Base-by-base conservation (phyloP, 208 protist species). In the Endotrypanum monterogeii region DNA sequence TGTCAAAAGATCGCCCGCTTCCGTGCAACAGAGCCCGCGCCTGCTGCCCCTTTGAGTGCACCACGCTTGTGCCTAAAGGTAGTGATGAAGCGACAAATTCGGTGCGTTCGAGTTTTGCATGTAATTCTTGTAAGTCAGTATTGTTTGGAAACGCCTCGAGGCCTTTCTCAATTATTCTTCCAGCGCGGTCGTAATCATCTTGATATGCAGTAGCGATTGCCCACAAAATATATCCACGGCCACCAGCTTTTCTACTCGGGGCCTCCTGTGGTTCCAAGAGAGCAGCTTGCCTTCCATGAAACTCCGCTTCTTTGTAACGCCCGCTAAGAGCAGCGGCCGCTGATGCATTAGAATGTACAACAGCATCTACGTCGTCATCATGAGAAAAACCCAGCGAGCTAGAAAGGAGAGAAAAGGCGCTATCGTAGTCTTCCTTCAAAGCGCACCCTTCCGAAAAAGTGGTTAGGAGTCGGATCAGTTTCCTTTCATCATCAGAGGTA, bases 131-230 rank as follows among this genome's bases (percentile, higher is more conserved):
- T 16, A 95, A 79, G 16, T 83, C 69, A 6, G 52, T 37, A 72
- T 80, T 82, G 5, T 67, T 63, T 1, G 79, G 78, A 79, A 80
- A 89, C 55, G 86, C 48, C 30, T 77, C 58, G 16, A 96, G 67
- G 32, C 87, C 92, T 74, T 94, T 89, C 1, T 87, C 48, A n/a
- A 89, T n/a, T 61, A 97, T 94, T 41, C 69, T 65, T 50, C 85
- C 69, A 0, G 91, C 88, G 11, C 80, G 78, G 23, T 89, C 79
- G 72, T 90, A 90, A 39, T 97, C 87, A 66, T 97, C 89, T 65
- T 97, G 90, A 60, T 89, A 94, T 11, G 91, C 93, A 46, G 92
- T 83, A 32, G 93, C 85, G 1, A 80, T 83, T 25, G 93, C 87
- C 91, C 93, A 97, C 65, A 89, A 54, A 0, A 70, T 67, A 70